Base-by-base conservation (phyloP, 2,329 filamentous ascomycete species). In the Ceratocystis colombiana region DNA sequence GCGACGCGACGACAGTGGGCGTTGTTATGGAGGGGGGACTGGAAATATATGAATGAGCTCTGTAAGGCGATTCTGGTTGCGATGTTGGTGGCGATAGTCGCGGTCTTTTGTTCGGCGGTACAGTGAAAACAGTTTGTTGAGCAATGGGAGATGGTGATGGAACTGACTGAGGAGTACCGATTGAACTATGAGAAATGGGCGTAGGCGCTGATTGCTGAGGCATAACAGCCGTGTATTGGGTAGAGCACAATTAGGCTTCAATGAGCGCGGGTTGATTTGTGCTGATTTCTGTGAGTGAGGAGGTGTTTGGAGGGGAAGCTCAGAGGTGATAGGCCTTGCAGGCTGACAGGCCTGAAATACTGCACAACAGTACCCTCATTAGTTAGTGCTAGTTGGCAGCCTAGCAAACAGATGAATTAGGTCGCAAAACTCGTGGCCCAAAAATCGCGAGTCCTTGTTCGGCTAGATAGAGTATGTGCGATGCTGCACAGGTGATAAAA, bases 41-140 rank as follows among this genome's bases (percentile, higher is more conserved):
- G 70, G 78, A 75, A 6, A 75, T 75, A 70, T 79, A 82, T 70
- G 64, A 61, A 44, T 80, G 79, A 70, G 77, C 74, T 69, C 79
- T 78, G 72, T 85, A 85, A 0, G 84, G 84, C 44, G 85, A 88
- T 63, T 78, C 80, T 67, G 87, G 86, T 70, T 87, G 85, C 33
- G 88, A 86, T n/a, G 80, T 77, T 44, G 86, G 82, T 67, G 87
- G 86, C 30, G 87, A 89, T 61, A 89, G 77, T 66, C 84, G 87
- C 73, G 82, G 86, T 73, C 88, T 83, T 77, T 94, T 93, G 68
- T 82, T 84, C 17, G 89, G 86, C 62, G 88, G 88, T 62, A 87
- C 82, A 68, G 75, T 72, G 71, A 76, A 87, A 64, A 75, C 76
- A 17, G 80, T 76, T 69, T 82, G 81, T 41, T 80, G 78, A 25